Evolutionary conservation across 257 asterid species (phyloP), one percentile per base, ranked within the genome.

Genomic region (Ilex asprella): DNA sequence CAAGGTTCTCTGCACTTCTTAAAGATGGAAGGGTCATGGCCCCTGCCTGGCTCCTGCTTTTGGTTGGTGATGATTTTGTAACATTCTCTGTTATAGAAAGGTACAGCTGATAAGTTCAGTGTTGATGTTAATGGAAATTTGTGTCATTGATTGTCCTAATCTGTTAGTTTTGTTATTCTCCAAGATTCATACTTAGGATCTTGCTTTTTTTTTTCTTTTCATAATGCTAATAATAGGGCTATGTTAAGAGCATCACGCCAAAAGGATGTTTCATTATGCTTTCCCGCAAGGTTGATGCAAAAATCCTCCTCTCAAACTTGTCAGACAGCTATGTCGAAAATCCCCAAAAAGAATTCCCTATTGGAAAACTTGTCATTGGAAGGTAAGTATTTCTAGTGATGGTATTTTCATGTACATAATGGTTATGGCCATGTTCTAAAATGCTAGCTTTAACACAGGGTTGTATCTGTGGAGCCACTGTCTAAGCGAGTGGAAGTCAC

Each of bases 201-300:
- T 10, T 67, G 27, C 59, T 73, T 53, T 53, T n/a, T 15, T 16
- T 53, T 53, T 50, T 5, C 16, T 50, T 11, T 50, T 50, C 55
- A 7, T 21, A 21, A 21, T 21, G 55, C 64, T 75, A 39, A 68
- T 63, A 32, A 75, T 68, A 92, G 97, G 99, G 97, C 39, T 92
- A 92, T 71, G 94, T 89, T 49, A 93, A 93, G 77, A 82, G 75
- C 50, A 67, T 84, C 30, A 77, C 96, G n/a, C 39, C 86, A 9
- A 89, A 77, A 79, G 99, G 97, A 70, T 93, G 99, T 54, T 93
- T 86, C 60, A 72, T 93, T 69, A 85, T 74, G 86, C 87, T 93
- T 63, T 87, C 96, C 7, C 78, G 95, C 67, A 89, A 84, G 77
- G 64, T 87, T 58, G 99, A 93, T 69, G 99, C 96, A 41, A 93